Percentiles rank a stretch among this genome's conserved stretches.
These are phyloP conservation scores for Ceratocystis papillata DNA, from an alignment of 2,329 filamentous ascomycete species.

Conservation along the genomic window DNA sequence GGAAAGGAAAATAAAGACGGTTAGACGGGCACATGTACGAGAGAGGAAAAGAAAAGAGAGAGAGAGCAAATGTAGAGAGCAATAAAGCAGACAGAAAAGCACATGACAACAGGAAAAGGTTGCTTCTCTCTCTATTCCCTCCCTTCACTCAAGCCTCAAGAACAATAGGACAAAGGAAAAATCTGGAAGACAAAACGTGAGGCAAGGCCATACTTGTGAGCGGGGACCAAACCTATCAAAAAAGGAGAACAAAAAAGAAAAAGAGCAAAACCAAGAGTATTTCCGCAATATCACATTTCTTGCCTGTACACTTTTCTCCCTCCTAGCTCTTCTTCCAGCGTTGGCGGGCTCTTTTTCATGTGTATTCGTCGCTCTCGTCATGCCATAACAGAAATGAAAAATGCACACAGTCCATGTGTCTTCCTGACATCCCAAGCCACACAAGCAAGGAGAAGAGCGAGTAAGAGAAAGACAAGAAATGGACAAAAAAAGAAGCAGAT, in stretches of 20 bases:
- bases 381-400: neutral
- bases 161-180: neutral
- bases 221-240: no score
- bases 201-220: neutral
- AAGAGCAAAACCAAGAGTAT: neutral
- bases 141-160: neutral
- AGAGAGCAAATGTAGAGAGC: neutral
- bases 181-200: neutral
- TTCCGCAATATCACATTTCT: no score
- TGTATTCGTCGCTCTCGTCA: neutral
- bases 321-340: no score
- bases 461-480: neutral
- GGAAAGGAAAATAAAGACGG: neutral
- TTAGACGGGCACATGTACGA: constrained; percentile 1
- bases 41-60: neutral
- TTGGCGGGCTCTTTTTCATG: no score
- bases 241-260: neutral
- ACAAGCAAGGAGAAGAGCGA: neutral
- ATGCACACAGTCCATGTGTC: neutral
- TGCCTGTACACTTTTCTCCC: no score
- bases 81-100: neutral
- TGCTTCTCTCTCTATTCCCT: neutral
- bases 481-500: neutral
- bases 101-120: neutral
- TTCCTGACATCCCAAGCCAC: neutral